Base-by-base conservation (phyloP, 2,329 filamentous ascomycete genomes). In the Paramyrothecium sp. region DNA sequence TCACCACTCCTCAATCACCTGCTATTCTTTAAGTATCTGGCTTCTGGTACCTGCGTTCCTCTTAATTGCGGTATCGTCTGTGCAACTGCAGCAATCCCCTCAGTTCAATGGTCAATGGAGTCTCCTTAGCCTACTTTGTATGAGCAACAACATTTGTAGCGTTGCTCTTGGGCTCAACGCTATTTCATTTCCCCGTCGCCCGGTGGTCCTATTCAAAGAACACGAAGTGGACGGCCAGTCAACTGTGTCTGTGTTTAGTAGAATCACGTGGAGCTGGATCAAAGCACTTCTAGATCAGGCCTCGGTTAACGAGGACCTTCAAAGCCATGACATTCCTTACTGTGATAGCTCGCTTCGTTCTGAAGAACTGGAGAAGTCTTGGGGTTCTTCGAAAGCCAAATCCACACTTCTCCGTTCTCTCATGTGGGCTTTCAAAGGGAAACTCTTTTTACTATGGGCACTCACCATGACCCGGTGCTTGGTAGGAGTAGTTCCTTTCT, bases 401-500 rank as follows among this genome's bases (percentile, higher is more conserved):
- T 70, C 73, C 13, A 79, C 76, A 12, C 78, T 92, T 1, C 86
- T 89, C 81, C 76, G 84, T 54, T 82, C 83, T 1, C 66, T 92
- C 3, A 63, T 88, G 3, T 69, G 78, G 46, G 81, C 82, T 1
- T 88, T 91, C 67, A 82, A 81, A 59, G 70, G 71, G 20, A 69
- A 76, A 1, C 78, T 93, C 41, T 62, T 78, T 1, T 56, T 83
- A 10, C 89, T 92, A 71, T 87, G 83, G 75, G 49, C 73, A 2
- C 67, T 90, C 7, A 85, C 84, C 16, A 58, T 84, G 1, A 60
- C 79, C 7, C 77, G 80, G 20, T 82, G 83, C 11, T 63, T 88
- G 30, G 64, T 89, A n/a, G 85, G 85, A 56, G 87, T 92, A 58
- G 81, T 84, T 0, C 90, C 90, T 0, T 90, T 92, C 65, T 84